Conservation (phyloP, 176 grass and related monocot species). For the Chrysopogon serrulatus region DNA sequence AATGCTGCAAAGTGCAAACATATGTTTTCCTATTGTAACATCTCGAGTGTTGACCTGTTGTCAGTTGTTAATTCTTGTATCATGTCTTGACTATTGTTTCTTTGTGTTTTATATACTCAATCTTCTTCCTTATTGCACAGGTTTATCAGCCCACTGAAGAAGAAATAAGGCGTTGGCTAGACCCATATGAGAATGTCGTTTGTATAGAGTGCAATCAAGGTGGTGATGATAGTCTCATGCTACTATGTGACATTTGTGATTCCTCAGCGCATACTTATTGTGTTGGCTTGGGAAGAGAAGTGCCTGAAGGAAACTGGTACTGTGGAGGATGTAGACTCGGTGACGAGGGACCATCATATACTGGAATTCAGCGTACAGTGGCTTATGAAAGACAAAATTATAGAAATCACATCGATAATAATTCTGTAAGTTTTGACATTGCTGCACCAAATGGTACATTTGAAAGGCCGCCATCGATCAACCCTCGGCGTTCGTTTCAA, state of each 20-base stretch:
- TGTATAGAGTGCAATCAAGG: constrained; percentile 97
- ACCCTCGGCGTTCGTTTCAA: constrained; percentile 18
- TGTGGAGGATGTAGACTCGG: constrained; percentile 76
- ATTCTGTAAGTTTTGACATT: constrained; percentile 11
- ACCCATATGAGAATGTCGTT: constrained; percentile 87
- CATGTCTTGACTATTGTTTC: neutral
- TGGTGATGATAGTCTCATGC: constrained; percentile 86
- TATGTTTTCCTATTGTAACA: neutral
- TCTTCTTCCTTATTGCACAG: constrained; percentile 37
- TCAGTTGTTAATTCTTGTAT: neutral
- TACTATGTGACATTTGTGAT: constrained; percentile 98
- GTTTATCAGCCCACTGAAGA: constrained; percentile 94
- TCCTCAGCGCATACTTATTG: constrained; percentile 95
- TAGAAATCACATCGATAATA: constrained; percentile 7
- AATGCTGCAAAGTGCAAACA: neutral
- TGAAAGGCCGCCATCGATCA: constrained; percentile 10
- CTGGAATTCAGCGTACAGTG: constrained; percentile 16
- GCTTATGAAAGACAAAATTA: constrained; percentile 1
- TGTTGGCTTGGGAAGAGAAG: constrained; percentile 78
- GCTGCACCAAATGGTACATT: constrained; percentile 18
- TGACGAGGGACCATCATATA: constrained; percentile 34
- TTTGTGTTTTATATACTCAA: neutral
- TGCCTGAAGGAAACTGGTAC: constrained; percentile 98
- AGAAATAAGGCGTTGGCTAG: constrained; percentile 86
- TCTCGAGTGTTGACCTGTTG: neutral